Percentiles rank a stretch among this genome's conserved stretches.
Evolutionary conservation across 2,329 filamentous ascomycete genomes (phyloP).

Genomic region (Cladophialophora chaetospira): DNA sequence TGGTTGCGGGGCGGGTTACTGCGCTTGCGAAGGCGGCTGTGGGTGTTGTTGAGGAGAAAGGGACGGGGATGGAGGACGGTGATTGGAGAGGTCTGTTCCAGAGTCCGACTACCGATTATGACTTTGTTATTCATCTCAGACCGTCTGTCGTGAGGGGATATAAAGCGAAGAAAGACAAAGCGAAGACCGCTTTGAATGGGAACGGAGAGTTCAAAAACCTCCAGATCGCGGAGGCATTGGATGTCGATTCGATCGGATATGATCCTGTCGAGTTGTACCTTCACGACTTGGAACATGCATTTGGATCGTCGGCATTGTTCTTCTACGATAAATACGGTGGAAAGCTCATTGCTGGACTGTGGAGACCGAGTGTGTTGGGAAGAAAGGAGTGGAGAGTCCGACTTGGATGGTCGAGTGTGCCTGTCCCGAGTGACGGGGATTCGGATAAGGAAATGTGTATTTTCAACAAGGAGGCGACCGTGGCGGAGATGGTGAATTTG

Average conservation of each 20-base stretch:
- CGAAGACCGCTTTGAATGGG: neutral
- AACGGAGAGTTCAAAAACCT: conserved; percentile 75
- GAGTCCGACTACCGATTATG: conserved; percentile 74
- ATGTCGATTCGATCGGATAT: conserved; percentile 53
- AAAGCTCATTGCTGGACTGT: conserved; percentile 63
- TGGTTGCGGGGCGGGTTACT: conserved; percentile 82
- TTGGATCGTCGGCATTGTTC: conserved; percentile 72
- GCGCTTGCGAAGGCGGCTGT: conserved; percentile 76
- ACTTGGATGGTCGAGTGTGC: conserved; percentile 67
- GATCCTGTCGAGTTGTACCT: conserved; percentile 66
- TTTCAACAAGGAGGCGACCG: conserved; percentile 67
- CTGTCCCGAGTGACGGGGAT: too few relatives aligned
- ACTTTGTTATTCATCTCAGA: conserved; percentile 78
- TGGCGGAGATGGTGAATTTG: conserved; percentile 71
- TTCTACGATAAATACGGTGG: conserved; percentile 65
- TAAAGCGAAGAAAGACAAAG: neutral
- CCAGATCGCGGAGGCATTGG: conserved; percentile 51
- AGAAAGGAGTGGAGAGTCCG: conserved; percentile 69
- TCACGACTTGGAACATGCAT: conserved; percentile 66
- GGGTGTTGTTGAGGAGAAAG: conserved; percentile 59
- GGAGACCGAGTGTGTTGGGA: conserved; percentile 59
- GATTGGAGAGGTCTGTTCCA: conserved; percentile 66
- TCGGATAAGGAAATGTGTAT: conserved; percentile 55
- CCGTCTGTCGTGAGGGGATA: conserved; percentile 37
- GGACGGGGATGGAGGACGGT: conserved; percentile 54